phyloP scores from a whole-genome alignment of 192 early-diverging fungal species.

The Coemansia sp. region DNA sequence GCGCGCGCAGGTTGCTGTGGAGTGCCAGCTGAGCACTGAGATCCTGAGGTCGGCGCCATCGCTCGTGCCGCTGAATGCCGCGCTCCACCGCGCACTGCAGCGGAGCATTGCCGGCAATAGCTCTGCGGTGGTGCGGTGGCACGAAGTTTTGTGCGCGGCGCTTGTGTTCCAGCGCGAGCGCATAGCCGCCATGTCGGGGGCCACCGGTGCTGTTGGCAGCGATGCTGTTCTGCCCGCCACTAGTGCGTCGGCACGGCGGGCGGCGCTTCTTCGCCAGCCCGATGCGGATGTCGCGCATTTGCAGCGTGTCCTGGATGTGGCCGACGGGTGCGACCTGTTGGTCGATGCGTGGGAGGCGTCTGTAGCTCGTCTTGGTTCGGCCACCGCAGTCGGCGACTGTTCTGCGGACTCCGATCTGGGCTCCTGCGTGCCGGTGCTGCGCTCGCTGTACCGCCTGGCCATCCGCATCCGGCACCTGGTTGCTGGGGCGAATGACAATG shows the following conservation, averaged over 20 bases:
- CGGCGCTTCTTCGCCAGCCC: conserved; percentile 35
- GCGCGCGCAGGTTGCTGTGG: conserved; percentile 18
- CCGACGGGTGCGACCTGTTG: conserved; percentile 26
- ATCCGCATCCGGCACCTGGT: conserved; percentile 21
- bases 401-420: neutral
- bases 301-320: conserved; percentile 29
- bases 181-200: neutral
- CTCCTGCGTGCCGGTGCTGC: conserved; percentile 14
- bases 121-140: conserved; percentile 24
- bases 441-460: conserved; percentile 11
- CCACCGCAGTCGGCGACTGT: neutral
- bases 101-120: neutral
- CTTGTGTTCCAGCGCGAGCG: conserved; percentile 42
- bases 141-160: conserved; percentile 21
- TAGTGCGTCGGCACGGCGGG: conserved; percentile 15
- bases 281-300: conserved; percentile 24
- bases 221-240: neutral
- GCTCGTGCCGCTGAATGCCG: conserved; percentile 19
- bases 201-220: neutral
- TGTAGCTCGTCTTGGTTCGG: neutral
- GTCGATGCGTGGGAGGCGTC: conserved; percentile 22
- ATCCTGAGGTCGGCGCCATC: conserved; percentile 17
- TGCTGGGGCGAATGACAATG: conserved; percentile 3
- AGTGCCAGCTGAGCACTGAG: neutral
- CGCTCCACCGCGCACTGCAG: conserved; percentile 20